Evolutionary conservation across 306 rosid genomes (phyloP).

Genomic region (Alnus rubra): DNA sequence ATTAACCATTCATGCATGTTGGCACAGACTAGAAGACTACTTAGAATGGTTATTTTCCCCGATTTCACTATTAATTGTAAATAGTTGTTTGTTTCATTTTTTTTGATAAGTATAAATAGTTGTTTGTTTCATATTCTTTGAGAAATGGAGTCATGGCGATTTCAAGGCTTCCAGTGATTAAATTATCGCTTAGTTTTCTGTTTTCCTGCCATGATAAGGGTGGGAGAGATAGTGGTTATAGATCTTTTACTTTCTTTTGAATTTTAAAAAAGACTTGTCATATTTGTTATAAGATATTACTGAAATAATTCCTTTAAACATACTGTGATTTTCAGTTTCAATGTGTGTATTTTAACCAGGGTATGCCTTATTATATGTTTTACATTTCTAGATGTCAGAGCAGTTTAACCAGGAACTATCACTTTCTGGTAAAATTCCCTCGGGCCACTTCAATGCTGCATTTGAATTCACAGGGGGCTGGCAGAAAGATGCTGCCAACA

Average conservation of each 20-base stretch:
- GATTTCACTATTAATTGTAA: background rate
- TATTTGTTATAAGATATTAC: background rate
- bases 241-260: background rate
- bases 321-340: background rate
- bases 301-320: background rate
- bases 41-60: background rate
- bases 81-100: too few species aligned
- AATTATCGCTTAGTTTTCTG: background rate
- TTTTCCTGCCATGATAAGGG: background rate
- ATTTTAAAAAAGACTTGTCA: background rate
- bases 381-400: conserved; percentile 72
- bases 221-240: background rate
- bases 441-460: conserved; percentile 78
- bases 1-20: background rate
- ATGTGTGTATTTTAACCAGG: background rate
- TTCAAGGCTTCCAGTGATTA: too few species aligned
- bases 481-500: conserved; percentile 87
- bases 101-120: too few species aligned
- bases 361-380: background rate
- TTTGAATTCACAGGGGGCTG: conserved; percentile 71
- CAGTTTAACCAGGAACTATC: conserved; percentile 79
- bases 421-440: conserved; percentile 77
- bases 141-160: too few species aligned
- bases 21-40: background rate
- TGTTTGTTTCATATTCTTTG: too few species aligned